phyloP scores from a whole-genome alignment of 768 basidiomycete species.

The Antrodiella citrinella region DNA sequence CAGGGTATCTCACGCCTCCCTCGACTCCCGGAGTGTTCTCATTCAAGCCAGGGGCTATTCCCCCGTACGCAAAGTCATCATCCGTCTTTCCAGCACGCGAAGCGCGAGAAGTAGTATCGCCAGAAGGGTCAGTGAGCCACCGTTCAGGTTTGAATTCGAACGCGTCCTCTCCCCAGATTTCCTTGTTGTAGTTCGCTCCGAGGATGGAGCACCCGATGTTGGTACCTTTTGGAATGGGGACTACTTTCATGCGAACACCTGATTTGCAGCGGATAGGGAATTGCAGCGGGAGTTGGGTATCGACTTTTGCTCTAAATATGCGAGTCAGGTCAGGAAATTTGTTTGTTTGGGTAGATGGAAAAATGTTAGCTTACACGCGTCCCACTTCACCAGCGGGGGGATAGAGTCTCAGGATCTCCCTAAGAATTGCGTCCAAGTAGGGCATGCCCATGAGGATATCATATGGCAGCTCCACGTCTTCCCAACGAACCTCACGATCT shows the following conservation, averaged over 20 bases:
- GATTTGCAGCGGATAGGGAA: constrained; percentile 33
- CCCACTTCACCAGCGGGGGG: constrained; percentile 17
- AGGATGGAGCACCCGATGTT: constrained; percentile 33
- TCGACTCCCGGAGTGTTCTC: not conserved
- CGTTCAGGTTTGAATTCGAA: constrained; percentile 51
- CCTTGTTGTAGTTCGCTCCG: constrained; percentile 39
- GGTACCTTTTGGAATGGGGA: constrained; percentile 40
- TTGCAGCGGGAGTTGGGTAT: constrained; percentile 50
- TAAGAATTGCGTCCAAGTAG: constrained; percentile 37
- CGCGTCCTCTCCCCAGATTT: constrained; percentile 55
- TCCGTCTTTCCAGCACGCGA: not conserved
- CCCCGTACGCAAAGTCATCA: constrained; percentile 3
- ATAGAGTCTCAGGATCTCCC: constrained; percentile 34
- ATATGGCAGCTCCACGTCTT: constrained; percentile 24
- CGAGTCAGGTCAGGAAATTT: not conserved
- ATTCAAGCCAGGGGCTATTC: not conserved
- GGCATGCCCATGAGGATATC: constrained; percentile 34
- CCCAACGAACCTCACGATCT: constrained; percentile 19
- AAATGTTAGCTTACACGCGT: not conserved
- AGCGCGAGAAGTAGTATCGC: not conserved
- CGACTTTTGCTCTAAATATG: constrained; percentile 26
- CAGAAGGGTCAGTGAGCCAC: constrained; percentile 34
- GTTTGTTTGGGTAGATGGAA: not conserved
- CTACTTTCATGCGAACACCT: constrained; percentile 27
- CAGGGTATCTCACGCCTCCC: constrained; percentile 12